phyloP scores from a whole-genome alignment of 495 filamentous ascomycete genomes.

The Neurospora sp. region DNA sequence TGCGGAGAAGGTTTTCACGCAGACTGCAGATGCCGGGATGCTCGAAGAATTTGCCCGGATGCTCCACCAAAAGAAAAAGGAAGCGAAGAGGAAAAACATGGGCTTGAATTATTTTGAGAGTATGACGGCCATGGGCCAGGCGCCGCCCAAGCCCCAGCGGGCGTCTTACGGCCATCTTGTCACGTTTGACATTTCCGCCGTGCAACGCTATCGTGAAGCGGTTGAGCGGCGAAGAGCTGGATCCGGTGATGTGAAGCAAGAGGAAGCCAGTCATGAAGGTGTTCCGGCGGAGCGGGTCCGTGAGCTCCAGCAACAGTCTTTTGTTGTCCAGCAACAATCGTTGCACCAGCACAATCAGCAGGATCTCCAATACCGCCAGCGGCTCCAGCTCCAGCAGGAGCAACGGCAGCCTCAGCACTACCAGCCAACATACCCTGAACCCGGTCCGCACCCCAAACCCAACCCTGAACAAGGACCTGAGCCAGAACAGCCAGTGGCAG shows the following conservation, averaged over 20 bases:
- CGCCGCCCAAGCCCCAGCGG: constrained; percentile 27
- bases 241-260: neutral
- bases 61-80: constrained; percentile 35
- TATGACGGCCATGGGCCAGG: constrained; percentile 19
- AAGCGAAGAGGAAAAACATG: constrained; percentile 37
- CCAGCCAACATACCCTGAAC: neutral
- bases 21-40: constrained; percentile 34
- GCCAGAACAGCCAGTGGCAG: constrained; percentile 6
- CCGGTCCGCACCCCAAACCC: neutral
- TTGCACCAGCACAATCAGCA: constrained; percentile 1
- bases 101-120: constrained; percentile 39
- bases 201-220: constrained; percentile 3
- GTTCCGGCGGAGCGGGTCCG: constrained; percentile 6
- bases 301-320: neutral
- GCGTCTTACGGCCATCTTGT: constrained; percentile 34
- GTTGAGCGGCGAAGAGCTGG: neutral
- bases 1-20: constrained; percentile 36
- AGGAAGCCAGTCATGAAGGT: constrained; percentile 25
- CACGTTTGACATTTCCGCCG: constrained; percentile 24
- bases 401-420: neutral
- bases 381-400: neutral
- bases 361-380: neutral
- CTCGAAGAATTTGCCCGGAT: constrained; percentile 32
- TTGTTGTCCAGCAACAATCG: neutral
- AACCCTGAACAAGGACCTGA: constrained; percentile 3